These are phyloP conservation scores for Moniliophthora roreri DNA, from an alignment of 1,284 basidiomycete species.

Conservation along the genomic window DNA sequence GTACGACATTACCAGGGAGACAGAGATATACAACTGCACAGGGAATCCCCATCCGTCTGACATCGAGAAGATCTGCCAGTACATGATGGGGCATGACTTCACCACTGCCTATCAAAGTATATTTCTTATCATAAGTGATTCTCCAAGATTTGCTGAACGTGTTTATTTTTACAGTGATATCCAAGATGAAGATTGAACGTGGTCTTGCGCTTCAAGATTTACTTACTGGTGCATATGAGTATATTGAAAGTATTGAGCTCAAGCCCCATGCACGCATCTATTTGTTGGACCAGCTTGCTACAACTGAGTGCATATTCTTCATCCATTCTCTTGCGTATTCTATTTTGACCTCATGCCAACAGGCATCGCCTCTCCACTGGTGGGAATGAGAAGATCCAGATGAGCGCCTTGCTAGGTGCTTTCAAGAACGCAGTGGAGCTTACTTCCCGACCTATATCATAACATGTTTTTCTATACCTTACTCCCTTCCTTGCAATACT, in stretches of 20 bases:
- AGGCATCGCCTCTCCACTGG: conserved; percentile 94
- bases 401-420: conserved; percentile 88
- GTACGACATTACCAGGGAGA: conserved; percentile 86
- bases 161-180: conserved; percentile 64
- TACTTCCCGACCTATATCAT: conserved; percentile 24
- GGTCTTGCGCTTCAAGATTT: conserved; percentile 96
- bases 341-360: background rate
- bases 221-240: conserved; percentile 92
- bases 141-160: background rate
- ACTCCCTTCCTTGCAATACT: background rate
- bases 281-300: conserved; percentile 87
- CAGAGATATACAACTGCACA: conserved; percentile 95
- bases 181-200: conserved; percentile 84
- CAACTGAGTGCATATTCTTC: conserved; percentile 72
- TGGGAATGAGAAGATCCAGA: conserved; percentile 91
- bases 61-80: conserved; percentile 90
- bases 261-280: conserved; percentile 87
- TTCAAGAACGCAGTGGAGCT: conserved; percentile 93
- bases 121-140: conserved; percentile 24
- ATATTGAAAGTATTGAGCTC: conserved; percentile 84
- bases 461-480: background rate
- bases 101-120: conserved; percentile 87
- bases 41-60: conserved; percentile 95
- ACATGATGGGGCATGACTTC: conserved; percentile 97
- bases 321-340: background rate